Percentiles rank a stretch among this genome's conserved stretches.
phyloP scores from a whole-genome alignment of 2,329 filamentous ascomycete genomes.

The Xenoacremonium recifei region DNA sequence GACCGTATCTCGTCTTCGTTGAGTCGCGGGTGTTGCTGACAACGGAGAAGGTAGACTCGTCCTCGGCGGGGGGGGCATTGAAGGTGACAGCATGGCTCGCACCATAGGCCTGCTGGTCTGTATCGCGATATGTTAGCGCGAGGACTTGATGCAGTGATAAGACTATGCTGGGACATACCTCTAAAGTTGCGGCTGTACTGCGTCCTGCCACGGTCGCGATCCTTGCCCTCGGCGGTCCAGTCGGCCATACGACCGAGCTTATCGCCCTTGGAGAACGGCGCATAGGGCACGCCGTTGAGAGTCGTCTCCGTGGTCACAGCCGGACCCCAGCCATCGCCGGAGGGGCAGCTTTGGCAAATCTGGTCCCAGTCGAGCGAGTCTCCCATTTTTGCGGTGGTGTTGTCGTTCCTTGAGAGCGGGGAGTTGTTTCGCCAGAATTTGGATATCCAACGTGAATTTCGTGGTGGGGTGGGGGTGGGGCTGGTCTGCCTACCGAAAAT shows the following conservation, averaged over 20 bases:
- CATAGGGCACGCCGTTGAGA: conserved; percentile 92
- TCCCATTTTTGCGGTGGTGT: conserved; percentile 43
- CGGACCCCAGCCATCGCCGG: conserved; percentile 85
- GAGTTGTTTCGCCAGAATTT: conserved; percentile 33
- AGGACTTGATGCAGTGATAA: no score
- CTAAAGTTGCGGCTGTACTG: conserved; percentile 93
- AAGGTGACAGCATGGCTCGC: conserved; percentile 84
- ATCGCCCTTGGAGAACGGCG: conserved; percentile 97
- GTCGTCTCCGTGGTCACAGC: conserved; percentile 80
- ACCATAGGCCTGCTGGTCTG: conserved; percentile 96
- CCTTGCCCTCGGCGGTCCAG: conserved; percentile 92
- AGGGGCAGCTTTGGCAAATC: conserved; percentile 69
- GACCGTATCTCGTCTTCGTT: conserved; percentile 81
- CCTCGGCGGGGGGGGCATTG: conserved; percentile 86
- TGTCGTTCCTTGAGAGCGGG: conserved; percentile 13
- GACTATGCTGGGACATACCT: no score
- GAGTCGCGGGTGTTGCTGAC: conserved; percentile 93
- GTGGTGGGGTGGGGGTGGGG: conserved; percentile 40
- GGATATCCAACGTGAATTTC: conserved; percentile 36
- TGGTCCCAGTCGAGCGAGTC: conserved; percentile 58
- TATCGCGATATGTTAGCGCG: conserved; percentile 7
- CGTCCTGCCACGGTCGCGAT: conserved; percentile 73
- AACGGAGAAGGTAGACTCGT: conserved; percentile 96
- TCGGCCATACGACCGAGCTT: conserved; percentile 99
- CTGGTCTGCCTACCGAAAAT: conserved; percentile 21